These are phyloP conservation scores for Ulota crispa DNA, from an alignment of 225 moss, liverwort and hornwort species.

Conservation along the genomic window DNA sequence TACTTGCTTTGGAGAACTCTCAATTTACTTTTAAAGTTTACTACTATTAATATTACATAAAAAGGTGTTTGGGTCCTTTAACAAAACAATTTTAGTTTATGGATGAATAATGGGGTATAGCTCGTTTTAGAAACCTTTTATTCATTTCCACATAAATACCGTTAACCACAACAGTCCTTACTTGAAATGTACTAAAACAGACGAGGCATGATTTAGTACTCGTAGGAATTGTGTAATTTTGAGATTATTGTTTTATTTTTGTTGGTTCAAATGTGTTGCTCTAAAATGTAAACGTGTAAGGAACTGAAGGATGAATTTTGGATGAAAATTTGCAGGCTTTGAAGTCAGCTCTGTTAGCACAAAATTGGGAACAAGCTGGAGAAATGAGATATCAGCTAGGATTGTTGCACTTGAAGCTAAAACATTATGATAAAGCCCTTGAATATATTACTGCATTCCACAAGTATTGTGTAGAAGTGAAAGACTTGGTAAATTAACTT, in stretches of 20 bases:
- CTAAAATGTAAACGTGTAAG: not conserved
- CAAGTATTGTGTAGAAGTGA: constrained; percentile 27
- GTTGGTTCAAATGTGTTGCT: too few species aligned
- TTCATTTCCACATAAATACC: not conserved
- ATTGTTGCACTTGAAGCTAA: constrained; percentile 18
- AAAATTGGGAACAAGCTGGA: constrained; percentile 11
- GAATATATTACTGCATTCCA: constrained; percentile 33
- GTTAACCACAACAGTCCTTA: not conserved
- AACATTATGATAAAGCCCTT: constrained; percentile 12
- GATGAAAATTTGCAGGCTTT: constrained; percentile 20
- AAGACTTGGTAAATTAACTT: constrained; percentile 22
- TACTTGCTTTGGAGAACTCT: accelerated
- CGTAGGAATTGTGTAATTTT: too few species aligned
- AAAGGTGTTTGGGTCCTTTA: accelerated
- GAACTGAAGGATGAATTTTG: not conserved
- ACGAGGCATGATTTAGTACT: too few species aligned
- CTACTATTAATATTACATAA: accelerated
- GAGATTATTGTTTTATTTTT: too few species aligned
- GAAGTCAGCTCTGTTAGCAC: constrained; percentile 19
- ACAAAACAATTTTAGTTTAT: accelerated
- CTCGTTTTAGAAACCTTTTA: accelerated
- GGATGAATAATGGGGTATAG: not conserved
- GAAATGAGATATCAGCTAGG: constrained; percentile 42
- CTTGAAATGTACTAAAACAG: not conserved
- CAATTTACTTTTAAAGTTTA: accelerated